Evolutionary conservation across 495 filamentous ascomycete genomes (phyloP).

Genomic region (Neurospora terricola): DNA sequence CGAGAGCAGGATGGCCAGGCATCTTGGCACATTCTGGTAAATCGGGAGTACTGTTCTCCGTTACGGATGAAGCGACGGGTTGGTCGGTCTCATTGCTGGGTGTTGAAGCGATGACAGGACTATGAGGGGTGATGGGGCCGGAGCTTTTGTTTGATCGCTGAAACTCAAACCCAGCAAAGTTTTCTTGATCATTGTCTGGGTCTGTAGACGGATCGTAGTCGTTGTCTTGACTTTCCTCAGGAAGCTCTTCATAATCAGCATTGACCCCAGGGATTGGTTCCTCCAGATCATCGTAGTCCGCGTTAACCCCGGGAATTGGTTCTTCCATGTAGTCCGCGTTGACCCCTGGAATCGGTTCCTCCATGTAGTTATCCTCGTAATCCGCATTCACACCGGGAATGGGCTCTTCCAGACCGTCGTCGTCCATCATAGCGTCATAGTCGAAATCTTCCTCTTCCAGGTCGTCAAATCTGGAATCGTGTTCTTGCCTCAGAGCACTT

Average conservation of each 20-base stretch:
- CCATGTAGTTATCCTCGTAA: slow-evolving; percentile 39
- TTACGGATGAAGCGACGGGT: slow-evolving; percentile 40
- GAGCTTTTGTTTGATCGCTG: slow-evolving; percentile 42
- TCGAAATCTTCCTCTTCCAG: slow-evolving; percentile 62
- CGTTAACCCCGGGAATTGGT: background rate
- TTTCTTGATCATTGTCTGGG: slow-evolving; percentile 41
- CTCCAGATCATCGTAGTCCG: slow-evolving; percentile 60
- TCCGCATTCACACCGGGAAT: slow-evolving; percentile 69
- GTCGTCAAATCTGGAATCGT: slow-evolving; percentile 44
- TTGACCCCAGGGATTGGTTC: slow-evolving; percentile 70
- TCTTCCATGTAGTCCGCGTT: slow-evolving; percentile 20
- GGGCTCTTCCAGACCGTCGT: slow-evolving; percentile 62
- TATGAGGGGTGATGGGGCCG: slow-evolving; percentile 34
- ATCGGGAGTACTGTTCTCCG: slow-evolving; percentile 27
- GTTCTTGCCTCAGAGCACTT: slow-evolving; percentile 1
- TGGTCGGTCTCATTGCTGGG: slow-evolving; percentile 44
- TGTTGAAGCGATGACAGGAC: slow-evolving; percentile 36
- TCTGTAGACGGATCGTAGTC: slow-evolving; percentile 20
- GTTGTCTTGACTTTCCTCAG: background rate
- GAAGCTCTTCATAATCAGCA: slow-evolving; percentile 46
- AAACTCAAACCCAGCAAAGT: slow-evolving; percentile 44
- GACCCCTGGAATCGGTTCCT: slow-evolving; percentile 20
- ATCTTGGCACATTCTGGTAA: background rate
- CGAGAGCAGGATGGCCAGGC: background rate
- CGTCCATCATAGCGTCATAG: slow-evolving; percentile 58